Base-by-base conservation (phyloP, 1,284 basidiomycete genomes). In the Ustilago xerochloae region DNA sequence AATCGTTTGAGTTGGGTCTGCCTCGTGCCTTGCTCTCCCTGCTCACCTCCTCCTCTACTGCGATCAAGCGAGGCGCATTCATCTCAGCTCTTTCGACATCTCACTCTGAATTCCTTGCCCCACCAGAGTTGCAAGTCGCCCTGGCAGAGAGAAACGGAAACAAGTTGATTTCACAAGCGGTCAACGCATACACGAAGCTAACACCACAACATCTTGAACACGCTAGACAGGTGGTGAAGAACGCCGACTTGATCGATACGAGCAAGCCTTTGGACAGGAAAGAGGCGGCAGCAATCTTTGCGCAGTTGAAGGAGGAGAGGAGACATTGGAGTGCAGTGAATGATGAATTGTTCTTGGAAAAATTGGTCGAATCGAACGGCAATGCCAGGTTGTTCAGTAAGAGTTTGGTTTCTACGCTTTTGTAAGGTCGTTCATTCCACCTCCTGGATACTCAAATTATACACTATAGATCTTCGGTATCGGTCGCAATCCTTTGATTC, bases 1-100 rank as follows among this genome's bases (percentile, higher is more conserved):
- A 91, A 74, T 86, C 92, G 0, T 93, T 91, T 81, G 91, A 96
- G 80, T 87, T 98, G 4, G 91, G 91, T 9, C 85, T 93, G 20
- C 93, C 94, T 0, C 88, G 93, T 1, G 48, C 75, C 0, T 57
- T 83, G 1, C 78, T 79, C 22, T 59, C 62, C 2, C 63, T 79
- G 33, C 45, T 81, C 46, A 39, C 72, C 29, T 53, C 77, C 0
- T 39, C 52, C 10, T n/a, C 46, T 29, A n/a, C n/a, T n/a, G n/a
- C n/a, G n/a, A 20, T 67, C 43, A n/a, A 26, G 6, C 57, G 62
- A 15, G 79, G 77, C 26, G 69, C 66, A 1, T 55, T 80, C 47
- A 57, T 83, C 13, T 41, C 61, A 0, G 75, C 81, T 2, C 49
- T 77, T 36, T 79, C 78, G 39, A 67, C 69, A 30, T 58, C 63